phyloP scores from a whole-genome alignment of 306 rosid genomes.

The Quercus agrifolia region DNA sequence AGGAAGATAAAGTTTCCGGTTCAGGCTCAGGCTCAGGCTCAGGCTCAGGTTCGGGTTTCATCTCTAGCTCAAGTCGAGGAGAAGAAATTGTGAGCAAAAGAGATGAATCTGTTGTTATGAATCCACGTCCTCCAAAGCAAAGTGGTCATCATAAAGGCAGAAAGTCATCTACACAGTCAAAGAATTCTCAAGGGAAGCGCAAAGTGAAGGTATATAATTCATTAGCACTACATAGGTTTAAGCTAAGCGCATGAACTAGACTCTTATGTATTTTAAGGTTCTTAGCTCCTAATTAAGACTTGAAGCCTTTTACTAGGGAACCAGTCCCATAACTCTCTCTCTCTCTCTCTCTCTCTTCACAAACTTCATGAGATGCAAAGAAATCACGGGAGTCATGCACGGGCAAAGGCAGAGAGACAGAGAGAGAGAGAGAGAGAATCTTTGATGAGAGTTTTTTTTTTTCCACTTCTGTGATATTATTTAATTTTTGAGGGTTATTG shows the following conservation, averaged over 20 bases:
- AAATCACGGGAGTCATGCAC: constrained; percentile 43
- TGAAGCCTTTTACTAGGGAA: neutral
- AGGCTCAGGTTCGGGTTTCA: constrained; percentile 7
- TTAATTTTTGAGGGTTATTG: neutral
- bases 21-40: constrained; percentile 36
- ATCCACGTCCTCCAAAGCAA: constrained; percentile 16
- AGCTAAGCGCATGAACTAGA: neutral
- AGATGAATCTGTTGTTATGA: constrained; percentile 23
- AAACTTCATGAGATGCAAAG: constrained; percentile 5
- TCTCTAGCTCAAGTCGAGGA: constrained; percentile 18
- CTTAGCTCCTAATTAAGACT: neutral
- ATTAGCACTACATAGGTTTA: neutral
- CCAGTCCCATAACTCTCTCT: constrained; percentile 12
- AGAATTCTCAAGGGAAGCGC: constrained; percentile 69
- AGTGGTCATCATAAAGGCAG: constrained; percentile 33
- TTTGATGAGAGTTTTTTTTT: too few species aligned
- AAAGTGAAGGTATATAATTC: constrained; percentile 62
- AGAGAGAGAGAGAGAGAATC: neutral
- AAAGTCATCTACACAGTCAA: constrained; percentile 54
- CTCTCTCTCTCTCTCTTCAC: constrained; percentile 14
- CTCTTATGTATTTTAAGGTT: neutral
- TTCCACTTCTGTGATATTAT: neutral
- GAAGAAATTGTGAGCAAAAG: constrained; percentile 52
- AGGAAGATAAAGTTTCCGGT: constrained; percentile 46
- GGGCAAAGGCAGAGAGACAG: neutral